phyloP scores from a whole-genome alignment of 2,329 filamentous ascomycete genomes.

The Gnomoniopsis smithogilvyi region DNA sequence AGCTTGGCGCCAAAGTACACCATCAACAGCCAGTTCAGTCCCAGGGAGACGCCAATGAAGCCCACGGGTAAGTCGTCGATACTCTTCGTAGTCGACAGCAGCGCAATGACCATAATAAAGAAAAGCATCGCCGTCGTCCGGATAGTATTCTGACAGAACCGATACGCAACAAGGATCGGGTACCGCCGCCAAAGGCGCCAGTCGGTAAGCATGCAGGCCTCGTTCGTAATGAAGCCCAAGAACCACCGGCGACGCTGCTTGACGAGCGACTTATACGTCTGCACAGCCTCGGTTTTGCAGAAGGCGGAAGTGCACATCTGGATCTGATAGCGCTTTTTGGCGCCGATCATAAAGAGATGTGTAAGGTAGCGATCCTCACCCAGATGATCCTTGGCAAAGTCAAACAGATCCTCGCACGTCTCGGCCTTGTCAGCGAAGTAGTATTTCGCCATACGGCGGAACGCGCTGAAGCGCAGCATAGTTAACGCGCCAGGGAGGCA shows the following conservation, averaged over 20 bases:
- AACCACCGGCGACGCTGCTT: conserved; percentile 98
- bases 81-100: conserved; percentile 79
- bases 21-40: conserved; percentile 94
- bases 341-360: conserved; percentile 98
- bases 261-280: conserved; percentile 78
- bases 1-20: conserved; percentile 89
- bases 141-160: conserved; percentile 96
- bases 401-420: conserved; percentile 92
- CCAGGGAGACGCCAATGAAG: conserved; percentile 89
- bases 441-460: conserved; percentile 94
- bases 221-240: conserved; percentile 94
- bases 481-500: conserved; percentile 94
- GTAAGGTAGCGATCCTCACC: conserved; percentile 97
- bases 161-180: conserved; percentile 78
- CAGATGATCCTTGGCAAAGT: conserved; percentile 92
- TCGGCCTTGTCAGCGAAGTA: conserved; percentile 98
- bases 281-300: conserved; percentile 96
- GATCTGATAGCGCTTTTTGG: conserved; percentile 89
- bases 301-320: conserved; percentile 97
- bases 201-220: conserved; percentile 97
- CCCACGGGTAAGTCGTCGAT: conserved; percentile 80
- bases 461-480: conserved; percentile 92
- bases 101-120: conserved; percentile 86
- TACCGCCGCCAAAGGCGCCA: conserved; percentile 88
- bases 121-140: conserved; percentile 90